A percentile compares a stretch with the other conserved stretches of the same genome.
phyloP scores from a whole-genome alignment of 2,329 filamentous ascomycete genomes.

The Ceratocystis huliohia region DNA sequence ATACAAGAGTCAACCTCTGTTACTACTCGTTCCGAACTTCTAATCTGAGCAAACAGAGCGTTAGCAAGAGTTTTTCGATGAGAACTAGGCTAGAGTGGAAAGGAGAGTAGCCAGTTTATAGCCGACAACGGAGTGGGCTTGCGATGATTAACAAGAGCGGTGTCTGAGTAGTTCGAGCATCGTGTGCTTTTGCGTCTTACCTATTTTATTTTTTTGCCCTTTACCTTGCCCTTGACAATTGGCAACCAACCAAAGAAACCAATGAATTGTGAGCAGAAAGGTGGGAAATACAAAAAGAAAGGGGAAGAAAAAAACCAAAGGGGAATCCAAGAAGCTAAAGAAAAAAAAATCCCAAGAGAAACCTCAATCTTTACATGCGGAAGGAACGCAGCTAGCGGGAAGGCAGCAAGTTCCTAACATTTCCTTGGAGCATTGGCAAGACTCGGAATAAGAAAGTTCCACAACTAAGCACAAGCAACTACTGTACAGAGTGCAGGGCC shows the following conservation, averaged over 20 bases:
- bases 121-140: conserved; percentile 8
- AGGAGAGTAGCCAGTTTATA: not conserved
- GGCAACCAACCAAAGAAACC: conserved; percentile 2
- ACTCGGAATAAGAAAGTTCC: not conserved
- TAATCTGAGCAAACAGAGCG: not conserved
- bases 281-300: not conserved
- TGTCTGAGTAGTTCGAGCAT: not conserved
- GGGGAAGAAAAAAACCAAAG: not conserved
- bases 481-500: not conserved
- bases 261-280: not conserved
- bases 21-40: not conserved
- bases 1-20: conserved; percentile 8
- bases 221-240: not conserved
- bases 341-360: not conserved
- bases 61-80: not conserved
- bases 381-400: conserved; percentile 8
- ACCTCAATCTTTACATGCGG: conserved; percentile 9
- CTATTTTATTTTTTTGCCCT: not conserved
- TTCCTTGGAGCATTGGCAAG: conserved; percentile 1
- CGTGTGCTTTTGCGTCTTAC: not conserved
- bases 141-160: not conserved
- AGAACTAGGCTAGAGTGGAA: not conserved
- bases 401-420: conserved; percentile 6
- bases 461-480: not conserved
- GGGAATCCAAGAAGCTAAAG: not conserved